Evolutionary conservation across 805 yeast species (phyloP).

Genomic region (Metschnikowia arizonensis): DNA sequence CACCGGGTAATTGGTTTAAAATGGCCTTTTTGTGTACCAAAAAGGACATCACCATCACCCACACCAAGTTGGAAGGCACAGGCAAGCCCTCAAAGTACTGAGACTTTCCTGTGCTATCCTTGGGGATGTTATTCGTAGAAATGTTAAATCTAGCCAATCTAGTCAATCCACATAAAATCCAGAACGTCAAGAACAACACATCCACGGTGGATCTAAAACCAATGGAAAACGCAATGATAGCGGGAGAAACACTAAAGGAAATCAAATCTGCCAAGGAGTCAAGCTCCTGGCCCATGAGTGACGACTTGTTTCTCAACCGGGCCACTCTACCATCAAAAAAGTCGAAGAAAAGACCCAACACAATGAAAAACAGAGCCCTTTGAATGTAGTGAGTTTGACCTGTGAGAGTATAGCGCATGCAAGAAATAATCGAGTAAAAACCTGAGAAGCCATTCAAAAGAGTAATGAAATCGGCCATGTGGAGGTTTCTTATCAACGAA

Average conservation of each 20-base stretch:
- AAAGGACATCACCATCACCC: conserved; percentile 70
- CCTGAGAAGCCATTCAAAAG: conserved; percentile 92
- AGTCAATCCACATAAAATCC: conserved; percentile 90
- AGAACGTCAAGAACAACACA: conserved; percentile 67
- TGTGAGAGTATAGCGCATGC: conserved; percentile 74
- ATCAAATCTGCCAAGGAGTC: conserved; percentile 94
- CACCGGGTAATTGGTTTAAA: conserved; percentile 59
- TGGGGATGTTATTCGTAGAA: conserved; percentile 88
- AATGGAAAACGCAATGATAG: conserved; percentile 83
- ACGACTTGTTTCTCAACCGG: conserved; percentile 83
- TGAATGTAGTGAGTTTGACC: conserved; percentile 67
- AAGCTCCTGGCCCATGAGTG: conserved; percentile 94
- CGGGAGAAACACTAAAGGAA: conserved; percentile 95
- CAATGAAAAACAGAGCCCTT: conserved; percentile 84
- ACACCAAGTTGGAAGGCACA: conserved; percentile 77
- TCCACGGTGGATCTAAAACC: conserved; percentile 87
- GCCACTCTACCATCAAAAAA: conserved; percentile 98
- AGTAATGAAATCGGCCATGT: conserved; percentile 95
- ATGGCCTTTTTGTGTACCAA: conserved; percentile 54
- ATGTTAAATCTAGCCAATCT: conserved; percentile 95
- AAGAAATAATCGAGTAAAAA: conserved; percentile 82
- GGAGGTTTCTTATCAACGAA: conserved; percentile 79
- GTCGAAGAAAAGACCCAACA: conserved; percentile 92
- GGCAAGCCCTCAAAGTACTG: conserved; percentile 96
- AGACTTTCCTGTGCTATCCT: conserved; percentile 81